Evolutionary conservation across 129 eudicot species (phyloP), one percentile per base, ranked within the genome.

Genomic region (Heracleum sosnowskyi): DNA sequence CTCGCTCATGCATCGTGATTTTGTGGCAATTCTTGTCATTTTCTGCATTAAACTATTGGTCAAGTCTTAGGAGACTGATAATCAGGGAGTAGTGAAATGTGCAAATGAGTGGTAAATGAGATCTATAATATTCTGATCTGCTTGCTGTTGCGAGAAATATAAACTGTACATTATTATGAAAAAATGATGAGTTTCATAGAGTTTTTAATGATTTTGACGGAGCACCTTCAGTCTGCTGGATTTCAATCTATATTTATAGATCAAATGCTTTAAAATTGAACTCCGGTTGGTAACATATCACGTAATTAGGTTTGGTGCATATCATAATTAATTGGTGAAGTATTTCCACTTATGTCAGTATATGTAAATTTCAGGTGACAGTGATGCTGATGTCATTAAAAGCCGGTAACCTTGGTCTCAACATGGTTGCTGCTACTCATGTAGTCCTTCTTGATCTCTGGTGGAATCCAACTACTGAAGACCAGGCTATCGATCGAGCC

Each of bases 391-490:
- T 94, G 98, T 94, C 98, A 24, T 69, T 94, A 77, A 94, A 94
- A 87, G 98, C 98, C 8, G 98, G 98, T 51, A 94, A 94, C 76
- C 92, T 94, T 68, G 98, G 98, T 53, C 86, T 94, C 64, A 94
- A 94, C 75, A 94, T 94, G 98, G 98, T 94, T 75, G 97, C 97
- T 33, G 98, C 98, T 45, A 89, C 89, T 81, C 96, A 89, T 69
- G 98, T 94, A 70, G 90, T 94, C 81, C 98, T 94, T 75, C 80
- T 94, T 78, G 98, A 94, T 87, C 98, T 94, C 81, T 94, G 98
- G 98, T 94, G 98, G 98, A 94, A 94, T 81, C 98, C 98, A 75
- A 85, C 98, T 26, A 93, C 98, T 70, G 98, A 93, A 85, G 98
- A 93, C 84, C 98, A 93, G 79, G 98, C 98, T 55, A 73, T 93